Evolutionary conservation across 106 monocot genomes (phyloP), one percentile per base, ranked within the genome.

Genomic region (Dactylorhiza incarnata): DNA sequence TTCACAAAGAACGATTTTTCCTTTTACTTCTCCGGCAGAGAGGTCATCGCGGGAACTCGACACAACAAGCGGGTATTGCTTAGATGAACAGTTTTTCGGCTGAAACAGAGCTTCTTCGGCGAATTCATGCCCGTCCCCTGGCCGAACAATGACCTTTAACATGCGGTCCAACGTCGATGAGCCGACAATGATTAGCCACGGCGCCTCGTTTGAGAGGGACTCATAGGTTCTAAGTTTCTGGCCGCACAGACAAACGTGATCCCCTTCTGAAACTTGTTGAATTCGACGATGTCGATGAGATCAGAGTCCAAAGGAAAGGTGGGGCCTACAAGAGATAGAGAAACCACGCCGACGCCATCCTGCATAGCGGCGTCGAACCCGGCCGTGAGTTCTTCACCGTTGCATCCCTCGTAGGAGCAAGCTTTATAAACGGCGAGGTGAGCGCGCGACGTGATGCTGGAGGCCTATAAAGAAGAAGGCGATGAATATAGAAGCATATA

Each of bases 381-480:
- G n/a, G n/a, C n/a, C n/a, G n/a, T n/a, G n/a, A n/a, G n/a, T n/a
- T n/a, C n/a, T n/a, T n/a, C n/a, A n/a, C n/a, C n/a, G n/a, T n/a
- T n/a, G n/a, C n/a, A n/a, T n/a, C n/a, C n/a, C n/a, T n/a, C n/a
- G n/a, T n/a, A n/a, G n/a, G n/a, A n/a, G n/a, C n/a, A n/a, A n/a
- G 0, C 85, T 75, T 85, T 85, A 75, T 88, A 88, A 9, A 85
- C 78, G 22, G 88, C 78, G 9, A 88, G 50, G 61, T 88, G 85
- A 16, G 88, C 85, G 15, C 68, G 65, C 2, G 88, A 85, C 9
- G 88, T 85, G 63, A 85, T 78, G 5, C 88, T 85, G 49, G 81
- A 25, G 1, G 82, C 78, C 9, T 0, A 85, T 85, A 17, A 83
- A 83, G 54, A n/a, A n/a, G n/a, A n/a, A n/a, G n/a, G n/a, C n/a